Conservation (phyloP, 108 stramenopile species). For the Skeletonema marinoi region DNA sequence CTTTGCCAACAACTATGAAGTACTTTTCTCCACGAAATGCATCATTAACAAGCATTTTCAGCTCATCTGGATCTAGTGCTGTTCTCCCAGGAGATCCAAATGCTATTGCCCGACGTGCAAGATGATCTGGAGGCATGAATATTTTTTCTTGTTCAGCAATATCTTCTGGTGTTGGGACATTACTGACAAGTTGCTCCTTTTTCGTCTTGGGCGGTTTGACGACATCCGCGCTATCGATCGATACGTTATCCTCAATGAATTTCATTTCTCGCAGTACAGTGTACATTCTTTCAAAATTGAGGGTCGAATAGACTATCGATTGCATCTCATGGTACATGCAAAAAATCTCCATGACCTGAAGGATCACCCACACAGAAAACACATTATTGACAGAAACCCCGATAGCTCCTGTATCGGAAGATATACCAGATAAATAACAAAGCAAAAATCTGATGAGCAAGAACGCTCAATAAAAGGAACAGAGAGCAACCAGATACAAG, state of each 20-base stretch:
- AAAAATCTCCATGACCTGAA: slow-evolving; percentile 82
- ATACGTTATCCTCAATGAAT: slow-evolving; percentile 3
- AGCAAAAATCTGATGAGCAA: background rate
- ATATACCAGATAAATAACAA: background rate
- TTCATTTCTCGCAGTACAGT: slow-evolving; percentile 49
- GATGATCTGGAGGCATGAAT: slow-evolving; percentile 71
- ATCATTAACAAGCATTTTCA: slow-evolving; percentile 53
- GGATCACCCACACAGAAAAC: slow-evolving; percentile 62
- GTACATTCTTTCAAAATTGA: slow-evolving; percentile 89
- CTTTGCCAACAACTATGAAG: slow-evolving; percentile 73
- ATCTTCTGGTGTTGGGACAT: slow-evolving; percentile 63
- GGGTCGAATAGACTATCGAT: slow-evolving; percentile 75
- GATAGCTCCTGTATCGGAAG: slow-evolving; percentile 18
- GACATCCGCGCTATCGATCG: slow-evolving; percentile 2
- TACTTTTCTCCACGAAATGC: slow-evolving; percentile 74
- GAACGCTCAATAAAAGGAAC: background rate
- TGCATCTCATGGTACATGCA: slow-evolving; percentile 90
- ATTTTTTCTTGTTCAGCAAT: slow-evolving; percentile 69
- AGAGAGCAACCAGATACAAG: background rate
- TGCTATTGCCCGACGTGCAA: slow-evolving; percentile 67
- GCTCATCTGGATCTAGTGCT: slow-evolving; percentile 63
- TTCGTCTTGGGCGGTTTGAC: background rate
- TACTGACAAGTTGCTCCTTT: slow-evolving; percentile 8
- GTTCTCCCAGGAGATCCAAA: slow-evolving; percentile 78
- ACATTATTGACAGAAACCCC: slow-evolving; percentile 66